Evolutionary conservation across 495 filamentous ascomycete species (phyloP).

Genomic region (Neurospora pannonica): DNA sequence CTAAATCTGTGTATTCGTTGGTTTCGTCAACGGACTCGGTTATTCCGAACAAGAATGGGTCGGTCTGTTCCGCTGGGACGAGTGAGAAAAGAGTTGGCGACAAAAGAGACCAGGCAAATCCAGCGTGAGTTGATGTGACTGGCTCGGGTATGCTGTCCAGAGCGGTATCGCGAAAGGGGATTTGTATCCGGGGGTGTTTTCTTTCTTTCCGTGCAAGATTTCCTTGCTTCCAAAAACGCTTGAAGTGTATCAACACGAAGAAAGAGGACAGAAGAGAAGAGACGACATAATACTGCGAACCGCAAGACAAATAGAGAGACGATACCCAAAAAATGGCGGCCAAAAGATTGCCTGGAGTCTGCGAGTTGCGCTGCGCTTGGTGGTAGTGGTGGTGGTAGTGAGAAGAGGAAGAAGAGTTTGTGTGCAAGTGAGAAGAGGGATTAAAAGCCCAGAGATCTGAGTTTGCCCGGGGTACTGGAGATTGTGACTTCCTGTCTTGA

Average conservation of each 20-base stretch:
- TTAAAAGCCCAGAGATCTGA: neutral
- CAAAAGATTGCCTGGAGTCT: conserved; percentile 17
- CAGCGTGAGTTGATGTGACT: neutral
- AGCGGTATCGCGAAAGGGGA: neutral
- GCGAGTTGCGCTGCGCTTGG: neutral
- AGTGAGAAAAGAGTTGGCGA: neutral
- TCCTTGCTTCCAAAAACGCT: conserved; percentile 9
- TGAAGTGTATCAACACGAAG: conserved; percentile 5
- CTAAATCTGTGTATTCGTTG: neutral
- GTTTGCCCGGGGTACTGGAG: neutral
- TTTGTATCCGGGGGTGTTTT: neutral
- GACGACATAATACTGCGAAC: conserved; percentile 16
- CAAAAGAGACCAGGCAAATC: neutral
- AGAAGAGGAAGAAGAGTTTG: neutral
- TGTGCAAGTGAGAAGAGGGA: neutral
- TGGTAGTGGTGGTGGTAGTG: neutral
- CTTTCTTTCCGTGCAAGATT: conserved; percentile 2
- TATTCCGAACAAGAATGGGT: neutral
- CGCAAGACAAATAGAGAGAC: conserved; percentile 5
- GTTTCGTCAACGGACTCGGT: neutral
- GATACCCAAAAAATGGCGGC: conserved; percentile 17
- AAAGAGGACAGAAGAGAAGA: conserved; percentile 8
- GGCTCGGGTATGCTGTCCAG: neutral
- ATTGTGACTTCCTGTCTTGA: neutral
- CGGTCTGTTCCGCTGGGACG: neutral